phyloP scores from a whole-genome alignment of 2,329 filamentous ascomycete species.

The Pseudocercospora vitis region DNA sequence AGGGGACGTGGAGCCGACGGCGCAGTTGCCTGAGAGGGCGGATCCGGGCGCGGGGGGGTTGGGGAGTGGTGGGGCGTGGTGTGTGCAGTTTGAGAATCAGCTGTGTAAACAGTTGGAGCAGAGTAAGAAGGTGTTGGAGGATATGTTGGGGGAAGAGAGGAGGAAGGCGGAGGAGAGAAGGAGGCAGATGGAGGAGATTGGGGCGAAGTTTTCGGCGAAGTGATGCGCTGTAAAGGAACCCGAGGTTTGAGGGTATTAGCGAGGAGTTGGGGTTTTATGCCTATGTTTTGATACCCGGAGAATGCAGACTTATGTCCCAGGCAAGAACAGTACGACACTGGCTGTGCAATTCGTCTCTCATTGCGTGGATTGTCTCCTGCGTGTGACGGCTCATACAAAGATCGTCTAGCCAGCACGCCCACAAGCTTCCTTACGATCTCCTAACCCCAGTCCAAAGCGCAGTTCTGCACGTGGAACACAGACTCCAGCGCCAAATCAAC shows the following conservation, averaged over 20 bases:
- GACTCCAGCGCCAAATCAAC: too few relatives aligned
- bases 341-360: too few relatives aligned
- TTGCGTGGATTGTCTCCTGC: too few relatives aligned
- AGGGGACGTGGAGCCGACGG: slow-evolving; percentile 61
- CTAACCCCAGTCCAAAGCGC: too few relatives aligned
- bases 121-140: slow-evolving; percentile 60
- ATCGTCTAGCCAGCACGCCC: too few relatives aligned
- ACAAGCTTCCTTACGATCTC: too few relatives aligned
- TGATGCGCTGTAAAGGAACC: not conserved
- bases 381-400: too few relatives aligned
- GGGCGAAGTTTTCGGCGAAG: slow-evolving; percentile 3
- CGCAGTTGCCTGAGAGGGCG: slow-evolving; percentile 68
- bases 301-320: too few relatives aligned
- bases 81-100: slow-evolving; percentile 35
- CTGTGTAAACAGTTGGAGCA: slow-evolving; percentile 49
- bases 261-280: slow-evolving; percentile 4
- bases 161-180: slow-evolving; percentile 31
- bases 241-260: not conserved
- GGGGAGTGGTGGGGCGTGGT: slow-evolving; percentile 59
- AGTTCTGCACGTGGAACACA: too few relatives aligned
- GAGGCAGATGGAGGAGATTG: slow-evolving; percentile 32
- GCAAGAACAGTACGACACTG: too few relatives aligned
- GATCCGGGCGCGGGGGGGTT: slow-evolving; percentile 68
- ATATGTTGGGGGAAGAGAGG: slow-evolving; percentile 42
- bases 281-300: too few relatives aligned